Conservation (phyloP, 23 red algal species). For the Gracilaria domingensis region DNA sequence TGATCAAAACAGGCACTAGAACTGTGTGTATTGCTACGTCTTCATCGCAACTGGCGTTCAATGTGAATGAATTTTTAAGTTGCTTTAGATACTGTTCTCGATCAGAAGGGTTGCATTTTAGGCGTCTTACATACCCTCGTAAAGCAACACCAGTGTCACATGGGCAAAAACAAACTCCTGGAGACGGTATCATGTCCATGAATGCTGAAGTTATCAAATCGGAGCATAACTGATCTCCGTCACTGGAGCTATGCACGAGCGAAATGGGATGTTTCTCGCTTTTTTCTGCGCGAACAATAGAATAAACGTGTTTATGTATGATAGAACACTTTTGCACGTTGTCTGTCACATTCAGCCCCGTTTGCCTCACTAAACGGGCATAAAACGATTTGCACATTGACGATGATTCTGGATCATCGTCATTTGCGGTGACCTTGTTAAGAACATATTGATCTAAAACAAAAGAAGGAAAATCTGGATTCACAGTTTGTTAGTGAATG, state of each 20-base stretch:
- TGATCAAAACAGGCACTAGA: not conserved
- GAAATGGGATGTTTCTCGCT: not conserved
- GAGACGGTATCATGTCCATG: not conserved
- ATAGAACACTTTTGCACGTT: not conserved
- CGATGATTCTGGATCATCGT: too few relatives aligned
- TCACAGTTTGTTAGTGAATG: too few relatives aligned
- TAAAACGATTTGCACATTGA: too few relatives aligned
- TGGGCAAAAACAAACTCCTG: constrained; percentile 9
- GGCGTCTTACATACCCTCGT: not conserved
- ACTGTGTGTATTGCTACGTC: not conserved
- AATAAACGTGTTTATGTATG: not conserved
- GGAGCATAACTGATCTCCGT: not conserved
- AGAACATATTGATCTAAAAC: too few relatives aligned
- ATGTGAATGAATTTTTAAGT: too few relatives aligned
- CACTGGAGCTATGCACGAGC: not conserved
- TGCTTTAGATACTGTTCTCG: not conserved
- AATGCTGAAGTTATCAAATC: not conserved
- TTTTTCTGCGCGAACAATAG: not conserved
- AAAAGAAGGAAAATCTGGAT: too few relatives aligned
- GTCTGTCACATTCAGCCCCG: not conserved
- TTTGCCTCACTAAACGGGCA: too few relatives aligned
- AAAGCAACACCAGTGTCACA: not conserved
- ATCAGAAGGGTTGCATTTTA: not conserved
- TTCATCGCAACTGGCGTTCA: too few relatives aligned
- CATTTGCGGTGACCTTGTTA: too few relatives aligned